Percentiles rank a stretch among this genome's conserved stretches.
These are phyloP conservation scores for Discostella stelligera DNA, from an alignment of 352 stramenopile species.

Conservation along the genomic window DNA sequence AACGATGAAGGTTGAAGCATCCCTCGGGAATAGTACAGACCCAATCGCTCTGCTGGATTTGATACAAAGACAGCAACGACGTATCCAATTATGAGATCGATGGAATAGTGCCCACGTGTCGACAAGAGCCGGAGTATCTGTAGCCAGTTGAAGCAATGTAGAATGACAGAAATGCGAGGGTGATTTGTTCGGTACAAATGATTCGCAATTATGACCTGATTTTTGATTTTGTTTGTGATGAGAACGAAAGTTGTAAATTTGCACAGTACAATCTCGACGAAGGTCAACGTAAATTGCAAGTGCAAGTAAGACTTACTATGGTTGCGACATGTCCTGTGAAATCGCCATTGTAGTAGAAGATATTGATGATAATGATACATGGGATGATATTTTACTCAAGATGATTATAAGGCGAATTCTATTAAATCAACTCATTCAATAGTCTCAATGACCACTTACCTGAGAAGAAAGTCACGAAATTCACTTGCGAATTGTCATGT, in stretches of 20 bases:
- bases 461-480: constrained; percentile 35
- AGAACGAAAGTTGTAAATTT: constrained; percentile 44
- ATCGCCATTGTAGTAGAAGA: neutral
- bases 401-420: no score
- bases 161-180: constrained; percentile 16
- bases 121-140: constrained; percentile 53
- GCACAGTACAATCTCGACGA: neutral
- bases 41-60: constrained; percentile 20
- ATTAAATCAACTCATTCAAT: neutral
- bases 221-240: constrained; percentile 30
- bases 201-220: constrained; percentile 52
- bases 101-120: constrained; percentile 63
- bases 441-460: constrained; percentile 3
- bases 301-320: constrained; percentile 12
- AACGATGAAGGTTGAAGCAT: constrained; percentile 18
- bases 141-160: constrained; percentile 56
- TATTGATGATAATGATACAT: neutral
- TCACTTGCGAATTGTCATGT: constrained; percentile 12
- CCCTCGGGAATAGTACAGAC: constrained; percentile 35
- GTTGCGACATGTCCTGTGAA: constrained; percentile 26
- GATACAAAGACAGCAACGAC: constrained; percentile 37
- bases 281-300: neutral
- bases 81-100: constrained; percentile 52
- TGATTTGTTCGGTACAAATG: constrained; percentile 47
- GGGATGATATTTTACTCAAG: neutral